phyloP scores from a whole-genome alignment of 2,329 filamentous ascomycete species.

The Diaporthe sp. region DNA sequence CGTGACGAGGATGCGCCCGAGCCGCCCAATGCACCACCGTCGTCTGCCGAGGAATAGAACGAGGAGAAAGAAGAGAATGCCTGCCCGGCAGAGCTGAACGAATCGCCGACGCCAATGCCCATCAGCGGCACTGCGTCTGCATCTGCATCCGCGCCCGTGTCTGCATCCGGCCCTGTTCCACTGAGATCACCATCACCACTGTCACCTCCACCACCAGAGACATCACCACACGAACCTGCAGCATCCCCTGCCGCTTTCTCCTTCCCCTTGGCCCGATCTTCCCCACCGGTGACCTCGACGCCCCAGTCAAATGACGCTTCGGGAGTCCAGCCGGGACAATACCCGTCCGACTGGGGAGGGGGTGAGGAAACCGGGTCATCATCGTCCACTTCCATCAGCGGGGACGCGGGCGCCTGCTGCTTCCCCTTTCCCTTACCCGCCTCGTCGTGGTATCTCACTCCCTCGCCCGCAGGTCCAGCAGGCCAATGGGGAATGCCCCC shows the following conservation, averaged over 20 bases:
- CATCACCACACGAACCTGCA: background rate
- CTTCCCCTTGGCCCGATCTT: background rate
- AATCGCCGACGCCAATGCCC: background rate
- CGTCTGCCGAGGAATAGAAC: background rate
- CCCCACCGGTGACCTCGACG: background rate
- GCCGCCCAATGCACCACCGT: background rate
- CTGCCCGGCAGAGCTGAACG: slow-evolving; percentile 3
- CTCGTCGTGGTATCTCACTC: background rate
- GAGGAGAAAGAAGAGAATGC: background rate
- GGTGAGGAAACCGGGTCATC: background rate
- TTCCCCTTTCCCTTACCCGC: slow-evolving; percentile 19
- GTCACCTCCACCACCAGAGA: background rate
- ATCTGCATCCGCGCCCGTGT: background rate
- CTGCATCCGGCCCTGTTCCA: background rate
- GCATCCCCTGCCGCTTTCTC: background rate
- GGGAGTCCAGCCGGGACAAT: slow-evolving; percentile 15
- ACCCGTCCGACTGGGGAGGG: background rate
- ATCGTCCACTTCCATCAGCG: slow-evolving; percentile 6
- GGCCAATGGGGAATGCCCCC: background rate
- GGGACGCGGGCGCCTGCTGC: background rate
- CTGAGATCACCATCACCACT: background rate
- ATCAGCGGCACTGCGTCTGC: background rate
- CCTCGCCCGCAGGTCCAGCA: background rate
- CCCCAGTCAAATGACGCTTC: slow-evolving; percentile 22
- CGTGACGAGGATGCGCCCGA: background rate